Percentiles rank a stretch among this genome's conserved stretches.
These are phyloP conservation scores for Aspergillus sp. DNA, from an alignment of 2,329 filamentous ascomycete genomes.

Conservation along the genomic window DNA sequence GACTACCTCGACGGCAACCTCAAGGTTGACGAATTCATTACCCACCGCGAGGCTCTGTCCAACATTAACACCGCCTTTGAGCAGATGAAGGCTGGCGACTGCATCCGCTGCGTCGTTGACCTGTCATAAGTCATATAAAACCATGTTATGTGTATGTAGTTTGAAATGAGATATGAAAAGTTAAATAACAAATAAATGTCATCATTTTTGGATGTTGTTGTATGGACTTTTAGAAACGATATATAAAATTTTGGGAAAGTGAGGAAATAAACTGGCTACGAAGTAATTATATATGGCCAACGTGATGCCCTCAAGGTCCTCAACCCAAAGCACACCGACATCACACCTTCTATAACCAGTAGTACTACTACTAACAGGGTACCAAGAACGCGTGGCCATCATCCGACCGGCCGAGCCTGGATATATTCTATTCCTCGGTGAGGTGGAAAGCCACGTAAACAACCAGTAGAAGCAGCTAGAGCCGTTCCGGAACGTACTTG, in stretches of 20 bases:
- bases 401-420: too few species aligned
- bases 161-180: constrained; percentile 8
- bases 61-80: constrained; percentile 90
- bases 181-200: background rate
- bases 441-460: too few species aligned
- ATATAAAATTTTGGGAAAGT: too few species aligned
- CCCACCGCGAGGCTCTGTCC: constrained; percentile 78
- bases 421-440: too few species aligned
- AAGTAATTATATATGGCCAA: background rate
- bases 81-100: constrained; percentile 94
- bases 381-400: too few species aligned
- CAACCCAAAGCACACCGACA: background rate
- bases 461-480: too few species aligned
- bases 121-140: constrained; percentile 27
- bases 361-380: background rate
- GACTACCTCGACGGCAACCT: constrained; percentile 88
- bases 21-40: constrained; percentile 99
- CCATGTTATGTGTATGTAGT: background rate
- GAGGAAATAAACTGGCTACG: background rate
- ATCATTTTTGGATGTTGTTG: too few species aligned
- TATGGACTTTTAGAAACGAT: background rate
- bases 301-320: background rate
- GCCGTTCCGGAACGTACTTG: too few species aligned
- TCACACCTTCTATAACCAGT: background rate
- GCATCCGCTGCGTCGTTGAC: constrained; percentile 89